These are phyloP conservation scores for Hibiscus tridactylites DNA, from an alignment of 345 rosid species.

Conservation along the genomic window DNA sequence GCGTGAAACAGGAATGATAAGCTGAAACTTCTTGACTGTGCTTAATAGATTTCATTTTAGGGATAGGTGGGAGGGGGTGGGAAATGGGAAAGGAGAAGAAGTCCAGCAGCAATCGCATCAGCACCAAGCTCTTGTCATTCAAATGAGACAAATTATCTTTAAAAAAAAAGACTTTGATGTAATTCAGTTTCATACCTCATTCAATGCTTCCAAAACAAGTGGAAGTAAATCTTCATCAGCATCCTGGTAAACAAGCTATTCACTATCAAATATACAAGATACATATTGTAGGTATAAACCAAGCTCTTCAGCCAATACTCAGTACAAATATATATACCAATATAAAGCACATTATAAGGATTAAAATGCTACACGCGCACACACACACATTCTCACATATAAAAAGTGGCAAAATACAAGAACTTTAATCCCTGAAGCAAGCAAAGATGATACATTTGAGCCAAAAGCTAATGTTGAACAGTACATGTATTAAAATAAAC, in stretches of 20 bases:
- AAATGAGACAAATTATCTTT: not conserved
- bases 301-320: too few species aligned
- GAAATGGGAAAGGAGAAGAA: not conserved
- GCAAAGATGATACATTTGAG: conserved; percentile 1
- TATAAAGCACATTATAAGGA: not conserved
- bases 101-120: not conserved
- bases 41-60: not conserved
- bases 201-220: conserved; percentile 83
- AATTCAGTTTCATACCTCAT: conserved; percentile 52
- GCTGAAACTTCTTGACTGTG: not conserved
- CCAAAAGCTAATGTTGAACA: not conserved
- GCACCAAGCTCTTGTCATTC: not conserved
- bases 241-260: conserved; percentile 46
- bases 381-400: not conserved
- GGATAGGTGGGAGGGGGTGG: not conserved
- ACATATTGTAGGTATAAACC: not conserved
- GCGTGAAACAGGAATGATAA: conserved; percentile 6
- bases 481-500: conserved; percentile 29
- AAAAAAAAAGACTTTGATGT: not conserved
- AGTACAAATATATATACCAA: not conserved
- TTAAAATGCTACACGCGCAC: not conserved
- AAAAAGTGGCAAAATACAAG: not conserved
- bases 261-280: conserved; percentile 14
- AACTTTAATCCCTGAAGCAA: not conserved
- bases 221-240: conserved; percentile 76